Evolutionary conservation across 2,329 filamentous ascomycete genomes (phyloP), one percentile per base, ranked within the genome.

Genomic region (Alternaria triticimaculans): DNA sequence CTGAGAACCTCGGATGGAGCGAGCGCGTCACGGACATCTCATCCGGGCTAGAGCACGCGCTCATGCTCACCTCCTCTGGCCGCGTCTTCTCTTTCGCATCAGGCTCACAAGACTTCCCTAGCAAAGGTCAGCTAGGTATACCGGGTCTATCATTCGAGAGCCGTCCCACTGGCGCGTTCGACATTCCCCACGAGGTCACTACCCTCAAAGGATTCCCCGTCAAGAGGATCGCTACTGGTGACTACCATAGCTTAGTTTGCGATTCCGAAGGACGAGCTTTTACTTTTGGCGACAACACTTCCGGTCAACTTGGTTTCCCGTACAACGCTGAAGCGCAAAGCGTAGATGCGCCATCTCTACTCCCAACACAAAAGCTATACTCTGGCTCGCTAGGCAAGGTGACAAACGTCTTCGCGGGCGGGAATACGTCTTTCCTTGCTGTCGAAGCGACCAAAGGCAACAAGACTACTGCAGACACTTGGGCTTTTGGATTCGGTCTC

Each of bases 21-120:
- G 94, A 97, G 80, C 91, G 87, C 62, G 84, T 98, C 8, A 87
- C 87, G 0, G 87, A 93, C 55, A 87, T 98, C 61, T 87, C 88
- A 63, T 89, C 90, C 66, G 96, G 96, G 2, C 85, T 92, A 14
- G 94, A 98, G 75, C 95, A 98, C 78, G 92, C 91, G 30, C 85
- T 98, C 0, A 85, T 99, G 54, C 85, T 97, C 64, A 97, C 95
- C 0, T 93, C 89, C 50, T 88, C 87, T 56, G 96, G 96, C 1
- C 92, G 95, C 44, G 87, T 98, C 33, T 98, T 96, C 80, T 92
- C 94, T 3, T 90, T 92, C n/a, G 95, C 93, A 2, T 90, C 93
- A 3, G 93, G 92, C 65, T 89, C 89, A 18, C 87, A 91, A 60
- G 86, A 89, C 55, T 98, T 92, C 76, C 96, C 96, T 1, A 87